These are phyloP conservation scores for Trametes elegans DNA, from an alignment of 768 basidiomycete genomes.

Conservation along the genomic window DNA sequence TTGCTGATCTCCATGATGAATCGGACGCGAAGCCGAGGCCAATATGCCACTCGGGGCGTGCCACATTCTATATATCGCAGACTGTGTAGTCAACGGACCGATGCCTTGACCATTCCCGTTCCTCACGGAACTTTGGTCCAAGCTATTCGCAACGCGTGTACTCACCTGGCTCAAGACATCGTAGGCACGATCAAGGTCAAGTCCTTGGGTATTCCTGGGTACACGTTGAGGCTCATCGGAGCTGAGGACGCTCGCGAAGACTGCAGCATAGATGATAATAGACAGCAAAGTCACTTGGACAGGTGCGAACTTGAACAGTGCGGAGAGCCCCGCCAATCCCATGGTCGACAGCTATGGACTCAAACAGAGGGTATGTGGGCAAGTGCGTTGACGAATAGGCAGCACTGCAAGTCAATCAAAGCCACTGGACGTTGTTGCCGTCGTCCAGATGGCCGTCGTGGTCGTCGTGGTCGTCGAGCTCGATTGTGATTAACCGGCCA, in stretches of 20 bases:
- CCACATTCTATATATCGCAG: too few relatives aligned
- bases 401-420: neutral
- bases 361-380: neutral
- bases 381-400: neutral
- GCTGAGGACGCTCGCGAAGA: conserved; percentile 46
- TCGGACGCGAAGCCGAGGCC: too few relatives aligned
- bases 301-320: conserved; percentile 35
- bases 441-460: neutral
- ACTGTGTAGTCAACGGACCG: too few relatives aligned
- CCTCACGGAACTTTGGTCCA: too few relatives aligned
- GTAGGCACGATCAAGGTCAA: conserved; percentile 54
- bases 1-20: too few relatives aligned
- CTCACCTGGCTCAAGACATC: conserved; percentile 55
- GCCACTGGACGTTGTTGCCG: neutral
- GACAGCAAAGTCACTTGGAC: conserved; percentile 46
- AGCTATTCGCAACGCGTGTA: neutral
- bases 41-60: too few relatives aligned
- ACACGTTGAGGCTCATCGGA: conserved; percentile 48
- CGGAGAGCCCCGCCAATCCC: neutral
- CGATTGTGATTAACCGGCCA: too few relatives aligned
- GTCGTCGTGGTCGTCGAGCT: neutral
- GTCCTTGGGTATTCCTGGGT: conserved; percentile 38
- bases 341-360: neutral
- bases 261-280: conserved; percentile 43
- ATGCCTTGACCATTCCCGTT: too few relatives aligned